A percentile compares a stretch with the other conserved stretches of the same genome.
phyloP scores from a whole-genome alignment of 306 rosid species.

The Quercus ilex region DNA sequence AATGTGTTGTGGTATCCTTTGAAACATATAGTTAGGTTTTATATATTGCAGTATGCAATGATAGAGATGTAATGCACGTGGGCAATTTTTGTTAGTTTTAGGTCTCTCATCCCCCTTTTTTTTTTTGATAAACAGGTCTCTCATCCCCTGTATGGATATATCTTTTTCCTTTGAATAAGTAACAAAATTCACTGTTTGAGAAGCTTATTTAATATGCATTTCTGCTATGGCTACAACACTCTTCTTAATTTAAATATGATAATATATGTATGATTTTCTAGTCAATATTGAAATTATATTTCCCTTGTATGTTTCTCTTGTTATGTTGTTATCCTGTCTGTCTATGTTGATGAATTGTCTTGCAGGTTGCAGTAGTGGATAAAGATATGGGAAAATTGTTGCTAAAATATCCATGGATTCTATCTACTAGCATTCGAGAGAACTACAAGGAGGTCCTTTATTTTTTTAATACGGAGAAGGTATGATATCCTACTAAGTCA shows the following conservation, averaged over 20 bases:
- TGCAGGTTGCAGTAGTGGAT: slow-evolving; percentile 56
- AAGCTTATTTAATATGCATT: neutral
- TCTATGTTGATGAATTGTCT: slow-evolving; percentile 13
- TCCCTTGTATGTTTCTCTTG: neutral
- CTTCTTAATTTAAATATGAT: neutral
- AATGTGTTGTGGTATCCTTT: neutral
- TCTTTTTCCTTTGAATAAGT: neutral
- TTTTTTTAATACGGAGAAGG: slow-evolving; percentile 60
- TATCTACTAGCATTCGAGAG: slow-evolving; percentile 60
- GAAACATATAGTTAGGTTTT: neutral
- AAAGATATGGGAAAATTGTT: slow-evolving; percentile 47
- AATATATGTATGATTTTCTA: neutral
- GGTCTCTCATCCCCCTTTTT: neutral
- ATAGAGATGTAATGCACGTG: neutral
- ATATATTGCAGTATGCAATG: neutral
- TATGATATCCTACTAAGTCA: slow-evolving; percentile 20
- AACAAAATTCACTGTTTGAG: neutral
- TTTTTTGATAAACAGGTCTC: neutral
- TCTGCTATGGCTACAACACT: neutral
- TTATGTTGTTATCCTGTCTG: slow-evolving; percentile 3
- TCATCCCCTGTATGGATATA: neutral
- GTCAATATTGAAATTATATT: neutral
- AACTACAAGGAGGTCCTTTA: slow-evolving; percentile 51
- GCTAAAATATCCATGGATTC: slow-evolving; percentile 79
- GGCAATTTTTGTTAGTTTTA: neutral